These are phyloP conservation scores for Brettanomyces nanus DNA, from an alignment of 805 yeast genomes.

Conservation along the genomic window DNA sequence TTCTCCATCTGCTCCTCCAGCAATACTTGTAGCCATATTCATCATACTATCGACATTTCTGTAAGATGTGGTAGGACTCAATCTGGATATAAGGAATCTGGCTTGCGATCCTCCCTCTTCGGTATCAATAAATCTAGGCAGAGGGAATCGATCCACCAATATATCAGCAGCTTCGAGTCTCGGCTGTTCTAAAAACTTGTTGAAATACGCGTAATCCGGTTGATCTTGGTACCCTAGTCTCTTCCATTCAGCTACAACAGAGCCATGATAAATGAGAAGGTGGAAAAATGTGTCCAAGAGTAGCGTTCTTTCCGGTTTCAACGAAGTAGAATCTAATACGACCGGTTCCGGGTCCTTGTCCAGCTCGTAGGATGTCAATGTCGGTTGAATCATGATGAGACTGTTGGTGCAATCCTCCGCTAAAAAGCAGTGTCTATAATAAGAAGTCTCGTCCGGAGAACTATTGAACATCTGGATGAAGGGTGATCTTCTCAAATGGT, in stretches of 20 bases:
- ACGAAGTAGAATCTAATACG: constrained; percentile 53
- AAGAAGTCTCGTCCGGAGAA: constrained; percentile 68
- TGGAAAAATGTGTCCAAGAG: constrained; percentile 65
- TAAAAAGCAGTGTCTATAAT: constrained; percentile 51
- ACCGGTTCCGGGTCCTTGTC: constrained; percentile 57
- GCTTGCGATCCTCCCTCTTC: constrained; percentile 76
- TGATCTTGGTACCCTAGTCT: constrained; percentile 53
- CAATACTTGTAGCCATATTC: constrained; percentile 12
- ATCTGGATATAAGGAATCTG: constrained; percentile 58
- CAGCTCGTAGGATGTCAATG: constrained; percentile 49
- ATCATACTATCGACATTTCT: constrained; percentile 21
- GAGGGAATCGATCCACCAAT: constrained; percentile 58
- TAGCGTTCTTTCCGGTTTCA: constrained; percentile 48
- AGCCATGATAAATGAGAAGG: constrained; percentile 59
- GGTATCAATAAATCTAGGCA: constrained; percentile 65
- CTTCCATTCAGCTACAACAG: constrained; percentile 59
- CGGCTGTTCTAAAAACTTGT: constrained; percentile 52
- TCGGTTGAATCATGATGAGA: constrained; percentile 63
- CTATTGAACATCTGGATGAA: constrained; percentile 59
- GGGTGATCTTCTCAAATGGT: constrained; percentile 58
- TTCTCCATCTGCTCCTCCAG: constrained; percentile 19
- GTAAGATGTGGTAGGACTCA: constrained; percentile 59
- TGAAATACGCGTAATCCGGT: constrained; percentile 52
- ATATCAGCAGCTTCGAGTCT: constrained; percentile 58
- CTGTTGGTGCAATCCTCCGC: constrained; percentile 56